Evolutionary conservation across 2,329 filamentous ascomycete species (phyloP), one percentile per base, ranked within the genome.

Genomic region (Cladophialophora bantiana): DNA sequence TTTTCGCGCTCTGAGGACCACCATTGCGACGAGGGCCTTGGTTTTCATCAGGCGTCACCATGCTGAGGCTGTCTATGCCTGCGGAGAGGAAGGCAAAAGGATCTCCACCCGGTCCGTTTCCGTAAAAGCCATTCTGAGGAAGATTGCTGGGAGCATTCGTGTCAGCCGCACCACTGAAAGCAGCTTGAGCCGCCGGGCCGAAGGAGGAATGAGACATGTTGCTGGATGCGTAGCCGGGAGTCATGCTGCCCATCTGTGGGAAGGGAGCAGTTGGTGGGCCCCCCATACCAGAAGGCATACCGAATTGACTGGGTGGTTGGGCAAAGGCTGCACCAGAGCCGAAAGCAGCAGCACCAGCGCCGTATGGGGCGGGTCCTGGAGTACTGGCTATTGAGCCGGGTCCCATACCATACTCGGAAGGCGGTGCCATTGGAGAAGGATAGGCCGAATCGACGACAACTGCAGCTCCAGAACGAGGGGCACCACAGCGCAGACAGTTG

Each of bases 361-460:
- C 86, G 74, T 93, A 93, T 1, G 89, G 88, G 31, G 87, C 93
- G 12, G 91, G 92, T 9, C 90, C 93, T 32, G 91, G 90, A 36
- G 88, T 93, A 70, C 91, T 92, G 59, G 87, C 88, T 88, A 97
- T 96, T n/a, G 91, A 93, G 63, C 88, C 90, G 66, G 92, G 91
- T 61, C 89, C 90, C 91, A 96, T 95, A 73, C 89, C 88, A 76
- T 94, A 97, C 76, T 88, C 89, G 2, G 71, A 71, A 1, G 90
- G 87, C 57, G 90, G 89, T 69, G 97, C 93, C 90, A 97, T 96
- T 20, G 92, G 90, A 10, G 92, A 94, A 13, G 92, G 90, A 80
- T 95, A 97, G 52, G 92, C 92, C 45, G 93, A 94, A 78, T 98
- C 95, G 35, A 94, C 94, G 65, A 98, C 93, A 59, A 99, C 92